These are phyloP conservation scores for Hibiscus syriacus DNA, from an alignment of 345 rosid genomes.

Conservation along the genomic window DNA sequence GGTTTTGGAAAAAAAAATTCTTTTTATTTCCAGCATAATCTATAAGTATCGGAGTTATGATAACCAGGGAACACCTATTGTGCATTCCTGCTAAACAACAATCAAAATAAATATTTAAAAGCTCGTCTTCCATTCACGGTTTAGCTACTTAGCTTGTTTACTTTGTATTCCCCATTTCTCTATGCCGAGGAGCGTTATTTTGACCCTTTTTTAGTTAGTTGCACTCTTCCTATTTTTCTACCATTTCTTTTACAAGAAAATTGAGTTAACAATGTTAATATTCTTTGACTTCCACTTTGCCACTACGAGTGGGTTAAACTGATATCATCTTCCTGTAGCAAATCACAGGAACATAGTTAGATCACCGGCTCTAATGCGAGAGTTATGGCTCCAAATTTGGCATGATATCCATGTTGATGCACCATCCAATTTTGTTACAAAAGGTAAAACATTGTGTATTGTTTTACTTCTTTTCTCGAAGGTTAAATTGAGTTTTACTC, in stretches of 20 bases:
- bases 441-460: slow-evolving; percentile 44
- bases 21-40: not conserved
- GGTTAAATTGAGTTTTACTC: slow-evolving; percentile 6
- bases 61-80: not conserved
- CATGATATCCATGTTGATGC: slow-evolving; percentile 73
- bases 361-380: slow-evolving; percentile 88
- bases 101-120: not conserved
- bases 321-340: slow-evolving; percentile 49
- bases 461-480: not conserved
- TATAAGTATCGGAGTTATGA: not conserved
- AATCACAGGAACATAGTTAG: slow-evolving; percentile 95
- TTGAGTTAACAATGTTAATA: not conserved
- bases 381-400: slow-evolving; percentile 99
- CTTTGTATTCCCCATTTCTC: not conserved
- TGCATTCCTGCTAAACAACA: not conserved
- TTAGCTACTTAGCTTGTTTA: not conserved
- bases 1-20: slow-evolving; percentile 5
- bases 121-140: not conserved
- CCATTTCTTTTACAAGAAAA: not conserved
- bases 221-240: not conserved
- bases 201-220: not conserved
- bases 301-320: slow-evolving; percentile 7
- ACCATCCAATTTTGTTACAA: slow-evolving; percentile 65
- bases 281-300: not conserved
- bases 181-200: not conserved